Percentiles rank a stretch among this genome's conserved stretches.
Evolutionary conservation across 768 basidiomycete species (phyloP).

Genomic region (Tubosaeta sp.): DNA sequence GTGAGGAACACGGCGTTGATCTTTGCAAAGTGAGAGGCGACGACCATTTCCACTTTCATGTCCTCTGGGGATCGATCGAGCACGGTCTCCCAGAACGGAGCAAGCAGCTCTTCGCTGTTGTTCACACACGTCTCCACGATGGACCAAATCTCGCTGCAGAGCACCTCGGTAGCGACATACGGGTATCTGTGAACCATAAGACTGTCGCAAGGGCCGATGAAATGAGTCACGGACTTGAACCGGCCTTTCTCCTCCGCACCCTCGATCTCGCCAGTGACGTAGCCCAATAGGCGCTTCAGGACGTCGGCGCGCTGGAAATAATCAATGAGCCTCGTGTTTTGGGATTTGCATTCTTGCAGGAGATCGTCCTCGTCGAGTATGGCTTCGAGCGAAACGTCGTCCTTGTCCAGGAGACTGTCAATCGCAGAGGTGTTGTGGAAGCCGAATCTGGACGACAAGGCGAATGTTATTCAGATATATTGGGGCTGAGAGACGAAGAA

Average conservation of each 20-base stretch:
- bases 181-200: constrained; percentile 61
- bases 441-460: constrained; percentile 60
- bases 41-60: constrained; percentile 80
- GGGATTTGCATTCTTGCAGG: constrained; percentile 90
- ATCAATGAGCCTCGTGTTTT: constrained; percentile 85
- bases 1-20: constrained; percentile 85
- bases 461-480: constrained; percentile 1
- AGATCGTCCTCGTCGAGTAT: constrained; percentile 93
- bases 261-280: constrained; percentile 86
- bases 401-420: constrained; percentile 87
- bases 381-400: constrained; percentile 83
- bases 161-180: constrained; percentile 88
- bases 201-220: not conserved
- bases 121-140: constrained; percentile 86
- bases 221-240: constrained; percentile 64
- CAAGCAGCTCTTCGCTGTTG: constrained; percentile 64
- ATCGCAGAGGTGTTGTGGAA: constrained; percentile 87
- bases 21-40: constrained; percentile 92
- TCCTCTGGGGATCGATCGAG: constrained; percentile 77
- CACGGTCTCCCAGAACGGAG: constrained; percentile 90
- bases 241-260: constrained; percentile 71
- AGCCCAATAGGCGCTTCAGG: constrained; percentile 72
- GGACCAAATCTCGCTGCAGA: constrained; percentile 94
- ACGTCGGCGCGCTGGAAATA: constrained; percentile 83
- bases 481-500: not conserved